Conservation (phyloP, 2,329 filamentous ascomycete species). For the Sclerotinia spermophila region DNA sequence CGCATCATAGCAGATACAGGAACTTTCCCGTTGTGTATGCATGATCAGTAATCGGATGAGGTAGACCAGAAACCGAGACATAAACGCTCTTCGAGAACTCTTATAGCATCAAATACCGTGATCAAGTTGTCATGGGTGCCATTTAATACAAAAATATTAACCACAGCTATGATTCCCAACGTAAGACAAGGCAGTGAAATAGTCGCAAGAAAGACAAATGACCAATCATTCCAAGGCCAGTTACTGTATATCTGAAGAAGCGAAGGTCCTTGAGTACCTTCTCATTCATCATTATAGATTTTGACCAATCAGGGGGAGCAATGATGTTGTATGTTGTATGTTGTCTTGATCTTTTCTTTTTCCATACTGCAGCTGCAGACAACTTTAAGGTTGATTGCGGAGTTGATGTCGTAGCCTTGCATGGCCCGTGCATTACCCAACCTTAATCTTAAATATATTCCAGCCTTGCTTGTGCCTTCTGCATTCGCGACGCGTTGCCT, state of each 20-base stretch:
- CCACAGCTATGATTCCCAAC: not conserved
- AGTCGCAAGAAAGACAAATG: not conserved
- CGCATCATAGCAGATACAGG: not conserved
- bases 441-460: not conserved
- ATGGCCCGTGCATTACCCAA: too few species aligned
- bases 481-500: not conserved
- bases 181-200: not conserved
- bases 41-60: not conserved
- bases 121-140: not conserved
- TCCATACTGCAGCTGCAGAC: too few species aligned
- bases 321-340: not conserved
- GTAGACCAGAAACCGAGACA: not conserved
- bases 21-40: not conserved
- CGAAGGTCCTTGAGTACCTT: not conserved
- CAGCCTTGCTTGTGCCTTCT: conserved; percentile 4
- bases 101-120: not conserved
- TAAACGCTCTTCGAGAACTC: not conserved
- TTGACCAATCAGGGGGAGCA: not conserved
- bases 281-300: not conserved
- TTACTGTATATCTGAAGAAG: not conserved
- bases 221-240: not conserved
- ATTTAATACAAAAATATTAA: not conserved
- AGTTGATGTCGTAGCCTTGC: not conserved
- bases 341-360: not conserved
- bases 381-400: not conserved